These are phyloP conservation scores for Suillus subalutaceus DNA, from an alignment of 768 basidiomycete species.

Conservation along the genomic window DNA sequence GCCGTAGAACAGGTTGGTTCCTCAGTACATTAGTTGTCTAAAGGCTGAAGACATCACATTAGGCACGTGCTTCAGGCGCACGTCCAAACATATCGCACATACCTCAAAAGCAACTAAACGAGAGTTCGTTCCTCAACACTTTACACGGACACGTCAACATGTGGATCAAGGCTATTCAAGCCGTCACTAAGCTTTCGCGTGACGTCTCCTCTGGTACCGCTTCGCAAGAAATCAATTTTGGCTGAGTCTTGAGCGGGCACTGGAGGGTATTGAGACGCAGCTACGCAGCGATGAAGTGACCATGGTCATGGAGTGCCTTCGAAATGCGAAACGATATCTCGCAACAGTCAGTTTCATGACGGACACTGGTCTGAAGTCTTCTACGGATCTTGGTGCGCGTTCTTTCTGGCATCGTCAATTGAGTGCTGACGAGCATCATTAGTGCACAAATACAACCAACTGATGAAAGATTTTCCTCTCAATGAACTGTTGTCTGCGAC, in stretches of 20 bases:
- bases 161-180: conserved; percentile 98
- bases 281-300: conserved; percentile 89
- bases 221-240: conserved; percentile 98
- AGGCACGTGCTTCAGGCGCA: conserved; percentile 53
- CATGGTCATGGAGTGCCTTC: conserved; percentile 90
- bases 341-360: conserved; percentile 98
- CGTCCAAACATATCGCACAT: conserved; percentile 78
- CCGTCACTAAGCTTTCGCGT: conserved; percentile 92
- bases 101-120: conserved; percentile 73
- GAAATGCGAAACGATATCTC: conserved; percentile 95
- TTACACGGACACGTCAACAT: conserved; percentile 92
- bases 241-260: conserved; percentile 90
- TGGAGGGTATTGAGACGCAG: conserved; percentile 93
- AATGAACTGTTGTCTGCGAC: conserved; percentile 97
- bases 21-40: conserved; percentile 10
- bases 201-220: conserved; percentile 95
- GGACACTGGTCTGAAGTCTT: conserved; percentile 95
- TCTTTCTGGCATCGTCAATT: neutral
- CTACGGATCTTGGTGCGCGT: conserved; percentile 78
- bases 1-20: conserved; percentile 73
- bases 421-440: neutral
- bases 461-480: conserved; percentile 99
- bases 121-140: conserved; percentile 90
- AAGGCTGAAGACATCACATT: conserved; percentile 29
- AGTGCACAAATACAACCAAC: conserved; percentile 98